phyloP scores from a whole-genome alignment of 1,284 basidiomycete genomes.

The Mycosarcoma mackinlayi region DNA sequence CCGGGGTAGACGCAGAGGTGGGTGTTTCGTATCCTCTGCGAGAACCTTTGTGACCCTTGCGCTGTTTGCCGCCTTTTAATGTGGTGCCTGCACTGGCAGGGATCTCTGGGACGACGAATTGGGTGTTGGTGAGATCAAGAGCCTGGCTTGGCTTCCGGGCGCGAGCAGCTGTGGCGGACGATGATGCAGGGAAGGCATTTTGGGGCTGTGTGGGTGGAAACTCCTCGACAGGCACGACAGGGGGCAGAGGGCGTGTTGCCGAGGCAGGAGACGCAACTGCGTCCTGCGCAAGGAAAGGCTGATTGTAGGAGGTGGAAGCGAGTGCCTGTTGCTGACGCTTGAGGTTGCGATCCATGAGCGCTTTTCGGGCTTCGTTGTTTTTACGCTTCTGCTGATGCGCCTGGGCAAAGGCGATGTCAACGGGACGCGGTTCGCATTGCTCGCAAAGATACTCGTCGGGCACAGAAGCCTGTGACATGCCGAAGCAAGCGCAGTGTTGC shows the following conservation, averaged over 20 bases:
- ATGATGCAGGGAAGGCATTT: background rate
- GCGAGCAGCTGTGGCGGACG: constrained; percentile 20
- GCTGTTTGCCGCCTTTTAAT: constrained; percentile 24
- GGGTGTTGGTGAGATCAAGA: constrained; percentile 51
- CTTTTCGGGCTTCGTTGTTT: constrained; percentile 63
- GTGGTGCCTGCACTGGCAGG: constrained; percentile 40
- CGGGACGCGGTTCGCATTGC: constrained; percentile 67
- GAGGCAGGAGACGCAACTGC: constrained; percentile 25
- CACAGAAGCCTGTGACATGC: constrained; percentile 71
- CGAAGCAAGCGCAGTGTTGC: constrained; percentile 89
- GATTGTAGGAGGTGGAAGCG: constrained; percentile 24
- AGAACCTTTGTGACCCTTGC: constrained; percentile 40
- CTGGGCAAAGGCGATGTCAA: constrained; percentile 61
- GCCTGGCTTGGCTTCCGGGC: constrained; percentile 51
- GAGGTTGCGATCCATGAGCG: constrained; percentile 48
- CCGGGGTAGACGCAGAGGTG: constrained; percentile 19
- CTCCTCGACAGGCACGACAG: constrained; percentile 4
- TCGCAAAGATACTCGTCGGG: constrained; percentile 75
- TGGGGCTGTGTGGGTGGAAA: background rate
- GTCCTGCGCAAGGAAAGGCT: constrained; percentile 17
- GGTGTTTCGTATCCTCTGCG: constrained; percentile 39
- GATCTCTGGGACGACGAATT: constrained; percentile 47
- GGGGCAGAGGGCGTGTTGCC: constrained; percentile 9
- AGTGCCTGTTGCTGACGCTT: constrained; percentile 42
- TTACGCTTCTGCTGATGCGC: constrained; percentile 59